Base-by-base conservation (phyloP, 2,329 filamentous ascomycete genomes). In the Diaporthe australafricana region DNA sequence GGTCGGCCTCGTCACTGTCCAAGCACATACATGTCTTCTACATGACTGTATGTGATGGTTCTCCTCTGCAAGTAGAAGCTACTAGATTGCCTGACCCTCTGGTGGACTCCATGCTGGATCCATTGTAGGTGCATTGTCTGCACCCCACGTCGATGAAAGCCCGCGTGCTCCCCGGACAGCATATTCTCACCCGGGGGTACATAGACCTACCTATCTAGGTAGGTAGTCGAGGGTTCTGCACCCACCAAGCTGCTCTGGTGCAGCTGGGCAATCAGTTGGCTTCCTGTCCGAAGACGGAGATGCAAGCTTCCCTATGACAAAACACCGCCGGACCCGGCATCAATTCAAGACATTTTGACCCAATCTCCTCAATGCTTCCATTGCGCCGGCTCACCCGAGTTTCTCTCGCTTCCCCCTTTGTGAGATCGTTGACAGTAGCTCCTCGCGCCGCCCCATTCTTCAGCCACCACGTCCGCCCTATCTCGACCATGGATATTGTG, bases 401-500 rank as follows among this genome's bases (percentile, higher is more conserved):
- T 27, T 38, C 70, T 25, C 32, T 68, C 25, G 25, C 56, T 14
- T 66, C 65, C 16, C 53, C 57, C 9, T 17, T 72, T 75, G 47
- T 72, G 75, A 75, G 72, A 70, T 72, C 75, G 17, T 60, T 73
- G 56, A 69, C 65, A 60, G 65, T 52, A 56, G 20, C 57, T 65
- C 35, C 38, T 32, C 57, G 57, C n/a, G 35, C 42, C 22, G 57
- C 63, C 50, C 70, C 68, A 22, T 30, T 38, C 52, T 47, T 48
- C 11, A 47, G 30, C 65, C 42, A 55, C 35, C 45, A 45, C 38
- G 38, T 47, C 66, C 72, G 72, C 50, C 47, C 30, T 48, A 38
- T 50, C 38, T 73, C 70, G 12, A 72, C 70, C 20, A 73, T 73
- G 72, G 70, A 73, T 45, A 25, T 50, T 74, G 79, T 92, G 76